Base-by-base conservation (phyloP, 495 filamentous ascomycete species). In the Cercophora scortea region DNA sequence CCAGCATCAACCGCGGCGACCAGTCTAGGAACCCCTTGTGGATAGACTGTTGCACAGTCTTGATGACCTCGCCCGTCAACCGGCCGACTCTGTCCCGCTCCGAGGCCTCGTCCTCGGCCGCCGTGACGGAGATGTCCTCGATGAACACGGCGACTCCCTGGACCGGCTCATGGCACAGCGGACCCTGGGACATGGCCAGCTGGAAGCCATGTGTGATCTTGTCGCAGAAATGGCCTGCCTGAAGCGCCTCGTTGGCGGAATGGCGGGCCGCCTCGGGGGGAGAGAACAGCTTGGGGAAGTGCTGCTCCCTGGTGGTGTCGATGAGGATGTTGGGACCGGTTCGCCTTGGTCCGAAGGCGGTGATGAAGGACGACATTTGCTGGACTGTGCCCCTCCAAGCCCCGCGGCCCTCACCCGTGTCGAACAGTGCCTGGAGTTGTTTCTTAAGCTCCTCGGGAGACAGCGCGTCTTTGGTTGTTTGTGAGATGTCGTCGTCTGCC, bases 191-290 rank as follows among this genome's bases (percentile, higher is more conserved):
- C 12, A 86, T 95, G n/a, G 88, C 83, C 0, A 99, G 80, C 63
- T 99, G 93, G 78, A 97, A 97, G 42, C 87, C 89, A 63, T 99
- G 89, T 11, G 81, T 74, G 54, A 96, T 83, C 62, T 94, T 96
- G 75, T 96, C 93, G 61, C 82, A 82, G 58, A 97, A 83, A 65
- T 93, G 86, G 39, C 77, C 73, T 1, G 88, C 77, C 16, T 81
- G 77, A 7, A 88, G 69, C n/a, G 78, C 74, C 42, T 85, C 77
- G 50, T 71, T 64, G 17, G 54, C 64, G 39, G 56, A 58, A 25
- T 64, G 69, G 35, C 59, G 58, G 45, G 56, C 49, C 52, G 61
- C 59, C 45, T 75, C 80, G 68, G 71, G 44, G 4, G 52, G 50
- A 10, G 62, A 44, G 49, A 78, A 95, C 77, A 90, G 84, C 73